These are phyloP conservation scores for Xylariomycetidae sp. DNA, from an alignment of 2,329 filamentous ascomycete species.

Conservation along the genomic window DNA sequence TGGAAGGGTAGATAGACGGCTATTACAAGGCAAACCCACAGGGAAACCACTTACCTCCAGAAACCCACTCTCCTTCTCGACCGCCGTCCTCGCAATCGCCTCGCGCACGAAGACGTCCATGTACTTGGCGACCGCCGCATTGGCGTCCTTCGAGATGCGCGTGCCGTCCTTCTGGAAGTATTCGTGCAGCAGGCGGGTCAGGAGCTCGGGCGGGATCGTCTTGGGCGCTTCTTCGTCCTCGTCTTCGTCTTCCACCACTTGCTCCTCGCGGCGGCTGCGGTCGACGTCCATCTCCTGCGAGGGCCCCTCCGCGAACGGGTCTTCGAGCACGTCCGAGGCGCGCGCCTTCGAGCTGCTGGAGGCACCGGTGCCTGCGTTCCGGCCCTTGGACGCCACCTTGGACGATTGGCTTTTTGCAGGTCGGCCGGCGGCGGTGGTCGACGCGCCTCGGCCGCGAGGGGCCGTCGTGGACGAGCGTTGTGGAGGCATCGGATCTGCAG, in stretches of 20 bases:
- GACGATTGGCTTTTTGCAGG: slow-evolving; percentile 11
- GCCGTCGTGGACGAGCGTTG: slow-evolving; percentile 30
- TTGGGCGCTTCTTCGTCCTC: slow-evolving; percentile 33
- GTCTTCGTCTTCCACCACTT: slow-evolving; percentile 25
- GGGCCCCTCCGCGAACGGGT: slow-evolving; percentile 23
- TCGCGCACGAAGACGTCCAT: slow-evolving; percentile 88
- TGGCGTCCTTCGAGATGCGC: slow-evolving; percentile 70
- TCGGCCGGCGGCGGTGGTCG: slow-evolving; percentile 8
- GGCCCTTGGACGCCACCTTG: slow-evolving; percentile 10
- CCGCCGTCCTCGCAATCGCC: slow-evolving; percentile 72
- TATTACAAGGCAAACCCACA: not conserved
- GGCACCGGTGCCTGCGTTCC: slow-evolving; percentile 5
- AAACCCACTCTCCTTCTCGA: slow-evolving; percentile 64
- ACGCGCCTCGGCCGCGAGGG: slow-evolving; percentile 28
- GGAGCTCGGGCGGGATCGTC: slow-evolving; percentile 64
- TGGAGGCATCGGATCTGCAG: slow-evolving; percentile 35
- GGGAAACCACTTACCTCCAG: slow-evolving; percentile 55
- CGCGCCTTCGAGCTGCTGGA: too few species aligned
- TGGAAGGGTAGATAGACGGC: not conserved
- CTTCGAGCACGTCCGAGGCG: too few species aligned
- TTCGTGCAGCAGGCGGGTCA: slow-evolving; percentile 72
- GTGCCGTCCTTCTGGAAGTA: slow-evolving; percentile 69
- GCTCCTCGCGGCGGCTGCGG: slow-evolving; percentile 18
- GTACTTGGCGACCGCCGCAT: slow-evolving; percentile 73
- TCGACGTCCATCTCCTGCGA: slow-evolving; percentile 17